phyloP scores from a whole-genome alignment of 495 filamentous ascomycete species.

The Hypomontagnella monticulosa region DNA sequence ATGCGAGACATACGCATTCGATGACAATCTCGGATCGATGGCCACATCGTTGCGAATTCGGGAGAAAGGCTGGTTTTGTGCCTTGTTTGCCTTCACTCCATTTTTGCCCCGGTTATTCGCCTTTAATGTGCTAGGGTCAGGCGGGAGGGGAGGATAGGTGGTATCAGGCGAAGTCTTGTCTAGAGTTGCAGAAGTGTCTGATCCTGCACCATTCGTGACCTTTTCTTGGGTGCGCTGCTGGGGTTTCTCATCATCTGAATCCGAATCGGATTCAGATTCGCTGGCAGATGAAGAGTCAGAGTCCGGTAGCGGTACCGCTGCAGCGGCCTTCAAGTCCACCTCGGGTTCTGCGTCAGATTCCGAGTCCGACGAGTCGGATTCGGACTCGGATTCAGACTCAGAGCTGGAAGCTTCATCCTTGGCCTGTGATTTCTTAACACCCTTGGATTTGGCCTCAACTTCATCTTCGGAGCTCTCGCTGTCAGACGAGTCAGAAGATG shows the following conservation, averaged over 20 bases:
- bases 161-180: slow-evolving; percentile 52
- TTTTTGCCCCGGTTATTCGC: slow-evolving; percentile 58
- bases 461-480: slow-evolving; percentile 49
- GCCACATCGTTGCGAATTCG: slow-evolving; percentile 66
- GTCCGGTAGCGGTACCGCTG: slow-evolving; percentile 57
- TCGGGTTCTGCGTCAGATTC: slow-evolving; percentile 45
- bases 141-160: slow-evolving; percentile 57
- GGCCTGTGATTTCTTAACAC: slow-evolving; percentile 24
- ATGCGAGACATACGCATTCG: slow-evolving; percentile 81
- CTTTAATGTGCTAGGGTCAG: slow-evolving; percentile 55
- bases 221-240: slow-evolving; percentile 43
- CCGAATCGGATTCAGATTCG: slow-evolving; percentile 49
- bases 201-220: slow-evolving; percentile 23
- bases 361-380: slow-evolving; percentile 57
- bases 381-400: slow-evolving; percentile 47
- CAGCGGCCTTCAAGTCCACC: slow-evolving; percentile 59
- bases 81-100: slow-evolving; percentile 54
- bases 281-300: slow-evolving; percentile 53
- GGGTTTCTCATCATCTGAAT: slow-evolving; percentile 46
- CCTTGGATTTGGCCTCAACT: slow-evolving; percentile 45
- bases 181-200: slow-evolving; percentile 55
- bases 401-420: slow-evolving; percentile 43
- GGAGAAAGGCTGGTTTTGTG: slow-evolving; percentile 69
- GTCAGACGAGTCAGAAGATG: slow-evolving; percentile 51
- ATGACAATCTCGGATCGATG: slow-evolving; percentile 68